These are phyloP conservation scores for Dendrocalamus latiflorus DNA, from an alignment of 202 grass and related monocot genomes.

Conservation along the genomic window DNA sequence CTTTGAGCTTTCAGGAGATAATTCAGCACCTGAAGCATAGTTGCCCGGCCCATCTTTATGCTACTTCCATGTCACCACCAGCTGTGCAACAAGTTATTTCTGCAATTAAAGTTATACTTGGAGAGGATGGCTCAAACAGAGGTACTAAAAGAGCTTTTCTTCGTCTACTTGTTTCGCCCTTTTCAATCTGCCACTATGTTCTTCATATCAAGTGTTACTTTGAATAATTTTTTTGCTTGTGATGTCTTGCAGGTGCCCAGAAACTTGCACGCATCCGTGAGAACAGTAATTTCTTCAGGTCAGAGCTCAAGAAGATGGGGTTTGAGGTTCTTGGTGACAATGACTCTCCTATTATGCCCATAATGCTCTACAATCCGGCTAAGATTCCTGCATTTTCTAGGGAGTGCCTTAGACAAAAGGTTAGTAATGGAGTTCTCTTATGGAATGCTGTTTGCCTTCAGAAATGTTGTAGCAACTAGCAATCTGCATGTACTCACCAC, in stretches of 20 bases:
- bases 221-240: constrained; percentile 8
- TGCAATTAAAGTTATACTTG: constrained; percentile 74
- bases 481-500: background rate
- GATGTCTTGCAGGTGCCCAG: constrained; percentile 51
- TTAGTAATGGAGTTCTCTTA: constrained; percentile 26
- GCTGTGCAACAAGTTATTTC: constrained; percentile 90
- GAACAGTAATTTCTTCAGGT: constrained; percentile 92
- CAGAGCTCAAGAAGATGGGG: constrained; percentile 83
- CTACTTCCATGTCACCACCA: constrained; percentile 84
- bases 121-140: constrained; percentile 74
- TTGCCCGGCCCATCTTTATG: constrained; percentile 90
- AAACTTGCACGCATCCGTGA: constrained; percentile 82
- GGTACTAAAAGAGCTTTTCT: constrained; percentile 28
- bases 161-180: background rate
- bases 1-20: constrained; percentile 55
- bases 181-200: background rate
- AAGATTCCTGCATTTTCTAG: constrained; percentile 89
- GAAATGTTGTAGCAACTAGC: background rate
- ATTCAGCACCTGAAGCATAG: constrained; percentile 67
- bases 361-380: constrained; percentile 87
- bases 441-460: background rate
- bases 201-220: background rate
- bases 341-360: constrained; percentile 83
- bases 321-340: constrained; percentile 90
- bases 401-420: constrained; percentile 72